A percentile compares a stretch with the other conserved stretches of the same genome.
These are phyloP conservation scores for Alternaria viburni DNA, from an alignment of 2,329 filamentous ascomycete genomes.

Conservation along the genomic window DNA sequence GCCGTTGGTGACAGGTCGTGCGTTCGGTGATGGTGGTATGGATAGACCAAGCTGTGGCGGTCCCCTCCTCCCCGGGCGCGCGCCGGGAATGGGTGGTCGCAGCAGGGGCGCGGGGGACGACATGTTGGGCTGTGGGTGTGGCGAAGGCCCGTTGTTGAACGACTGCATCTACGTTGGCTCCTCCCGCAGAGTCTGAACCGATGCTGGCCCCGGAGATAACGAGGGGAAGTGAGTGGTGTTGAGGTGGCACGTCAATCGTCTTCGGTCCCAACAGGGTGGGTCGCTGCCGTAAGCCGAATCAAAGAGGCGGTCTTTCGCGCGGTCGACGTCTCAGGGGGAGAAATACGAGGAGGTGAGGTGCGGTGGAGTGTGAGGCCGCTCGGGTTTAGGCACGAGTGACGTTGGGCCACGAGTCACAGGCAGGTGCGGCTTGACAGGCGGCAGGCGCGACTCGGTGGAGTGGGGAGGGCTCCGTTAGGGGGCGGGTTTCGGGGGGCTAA, in stretches of 20 bases:
- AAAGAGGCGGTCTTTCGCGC: constrained; percentile 31
- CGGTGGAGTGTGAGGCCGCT: constrained; percentile 8
- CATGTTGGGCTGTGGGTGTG: constrained; percentile 60
- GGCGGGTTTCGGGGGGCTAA: constrained; percentile 4
- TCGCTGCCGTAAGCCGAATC: constrained; percentile 40
- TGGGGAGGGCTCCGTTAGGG: constrained; percentile 14
- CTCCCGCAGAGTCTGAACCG: constrained; percentile 3
- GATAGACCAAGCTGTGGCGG: constrained; percentile 83
- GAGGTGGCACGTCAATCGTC: constrained; percentile 32
- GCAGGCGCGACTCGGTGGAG: constrained; percentile 21
- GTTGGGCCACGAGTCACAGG: constrained; percentile 36
- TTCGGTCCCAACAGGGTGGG: constrained; percentile 36
- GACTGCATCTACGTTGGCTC: constrained; percentile 34
- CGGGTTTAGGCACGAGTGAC: constrained; percentile 32
- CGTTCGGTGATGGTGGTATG: constrained; percentile 86
- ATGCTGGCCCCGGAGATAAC: constrained; percentile 12
- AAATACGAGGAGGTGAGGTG: not conserved
- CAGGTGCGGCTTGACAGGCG: constrained; percentile 30
- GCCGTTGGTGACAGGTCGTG: constrained; percentile 75
- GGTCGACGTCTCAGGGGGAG: not conserved
- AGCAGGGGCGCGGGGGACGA: constrained; percentile 80
- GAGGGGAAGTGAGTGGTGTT: constrained; percentile 23
- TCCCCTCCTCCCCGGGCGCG: constrained; percentile 63
- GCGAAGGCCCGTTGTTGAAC: constrained; percentile 26
- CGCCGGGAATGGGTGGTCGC: constrained; percentile 79